phyloP scores from a whole-genome alignment of 345 rosid genomes.

The Citrus trifoliata region DNA sequence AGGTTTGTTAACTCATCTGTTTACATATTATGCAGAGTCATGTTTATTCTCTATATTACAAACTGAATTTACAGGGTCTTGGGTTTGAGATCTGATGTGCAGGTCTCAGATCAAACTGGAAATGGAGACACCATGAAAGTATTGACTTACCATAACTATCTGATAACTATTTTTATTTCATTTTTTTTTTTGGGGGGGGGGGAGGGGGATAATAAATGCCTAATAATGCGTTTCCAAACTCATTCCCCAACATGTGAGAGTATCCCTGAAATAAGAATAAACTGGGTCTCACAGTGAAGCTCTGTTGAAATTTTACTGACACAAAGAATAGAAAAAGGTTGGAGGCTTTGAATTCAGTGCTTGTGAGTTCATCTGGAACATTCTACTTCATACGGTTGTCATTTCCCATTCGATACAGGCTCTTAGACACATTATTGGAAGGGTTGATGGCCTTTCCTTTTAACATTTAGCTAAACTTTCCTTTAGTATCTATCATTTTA shows the following conservation, averaged over 20 bases:
- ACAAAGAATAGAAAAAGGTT: not conserved
- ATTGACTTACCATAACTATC: not conserved
- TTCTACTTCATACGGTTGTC: not conserved
- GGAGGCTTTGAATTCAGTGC: not conserved
- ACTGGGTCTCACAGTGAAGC: not conserved
- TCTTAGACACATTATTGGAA: not conserved
- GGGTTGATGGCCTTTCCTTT: not conserved
- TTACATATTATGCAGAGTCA: not conserved
- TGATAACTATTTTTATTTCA: not conserved
- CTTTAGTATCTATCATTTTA: not conserved
- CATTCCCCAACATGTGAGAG: not conserved
- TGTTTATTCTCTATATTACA: not conserved
- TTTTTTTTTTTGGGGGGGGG: not conserved
- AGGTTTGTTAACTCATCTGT: not conserved
- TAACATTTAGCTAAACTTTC: not conserved
- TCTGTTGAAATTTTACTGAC: not conserved
- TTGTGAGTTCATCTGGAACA: not conserved
- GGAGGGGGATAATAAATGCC: not conserved
- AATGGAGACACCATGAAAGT: not conserved
- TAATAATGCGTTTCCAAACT: not conserved
- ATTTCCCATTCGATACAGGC: not conserved
- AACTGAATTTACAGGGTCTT: not conserved
- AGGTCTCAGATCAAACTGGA: not conserved
- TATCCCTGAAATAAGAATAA: not conserved
- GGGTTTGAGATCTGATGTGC: not conserved